Percentiles rank a stretch among this genome's conserved stretches.
Evolutionary conservation across 2,329 filamentous ascomycete genomes (phyloP).

Genomic region (Aspergillus sp.): DNA sequence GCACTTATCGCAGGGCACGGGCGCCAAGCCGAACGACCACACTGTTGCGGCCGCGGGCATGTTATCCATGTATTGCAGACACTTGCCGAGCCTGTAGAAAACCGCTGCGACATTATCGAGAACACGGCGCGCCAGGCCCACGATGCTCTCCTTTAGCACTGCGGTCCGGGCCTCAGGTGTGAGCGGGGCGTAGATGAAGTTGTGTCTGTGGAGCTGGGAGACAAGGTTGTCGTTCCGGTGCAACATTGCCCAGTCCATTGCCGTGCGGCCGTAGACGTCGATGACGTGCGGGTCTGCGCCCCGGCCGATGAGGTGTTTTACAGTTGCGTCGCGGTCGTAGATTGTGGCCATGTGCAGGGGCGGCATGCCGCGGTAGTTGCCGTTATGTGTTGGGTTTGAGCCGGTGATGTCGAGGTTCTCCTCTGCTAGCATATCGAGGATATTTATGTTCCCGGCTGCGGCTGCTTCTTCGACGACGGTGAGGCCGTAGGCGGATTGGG

Average conservation of each 20-base stretch:
- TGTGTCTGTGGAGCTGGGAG: neutral
- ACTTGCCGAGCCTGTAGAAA: neutral
- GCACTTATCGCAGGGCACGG: neutral
- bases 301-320: neutral
- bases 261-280: neutral
- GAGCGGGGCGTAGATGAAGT: neutral
- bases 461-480: neutral
- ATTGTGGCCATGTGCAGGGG: neutral
- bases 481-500: neutral
- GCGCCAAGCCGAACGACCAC: neutral
- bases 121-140: neutral
- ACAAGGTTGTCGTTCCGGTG: neutral
- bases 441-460: neutral
- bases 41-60: neutral
- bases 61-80: neutral
- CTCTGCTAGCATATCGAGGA: neutral
- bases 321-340: neutral
- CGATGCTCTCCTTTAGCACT: neutral
- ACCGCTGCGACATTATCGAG: neutral
- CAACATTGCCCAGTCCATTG: neutral
- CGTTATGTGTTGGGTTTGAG: neutral
- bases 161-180: neutral
- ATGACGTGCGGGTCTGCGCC: neutral
- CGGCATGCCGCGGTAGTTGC: neutral
- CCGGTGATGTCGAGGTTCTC: neutral